Conservation (phyloP, 306 rosid genomes). For the Alnus rubra region DNA sequence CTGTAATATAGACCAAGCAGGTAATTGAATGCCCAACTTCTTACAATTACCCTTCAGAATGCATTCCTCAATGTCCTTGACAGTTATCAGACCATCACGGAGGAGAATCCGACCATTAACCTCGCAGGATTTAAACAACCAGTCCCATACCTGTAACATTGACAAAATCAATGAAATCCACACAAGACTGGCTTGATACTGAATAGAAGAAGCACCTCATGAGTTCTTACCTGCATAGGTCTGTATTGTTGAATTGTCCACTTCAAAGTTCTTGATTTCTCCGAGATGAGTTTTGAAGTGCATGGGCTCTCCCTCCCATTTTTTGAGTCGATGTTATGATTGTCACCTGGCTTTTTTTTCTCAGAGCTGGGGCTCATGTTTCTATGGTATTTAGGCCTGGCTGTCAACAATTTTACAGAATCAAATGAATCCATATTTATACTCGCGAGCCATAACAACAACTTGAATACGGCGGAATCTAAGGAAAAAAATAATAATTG, state of each 20-base stretch:
- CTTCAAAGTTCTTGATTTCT: constrained; percentile 54
- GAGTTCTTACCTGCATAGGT: constrained; percentile 53
- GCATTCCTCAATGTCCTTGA: constrained; percentile 64
- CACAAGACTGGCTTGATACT: not conserved
- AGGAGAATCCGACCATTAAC: constrained; percentile 64
- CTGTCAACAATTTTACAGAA: constrained; percentile 43
- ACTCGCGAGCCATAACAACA: too few relatives aligned
- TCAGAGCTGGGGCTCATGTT: constrained; percentile 29
- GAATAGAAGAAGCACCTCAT: not conserved
- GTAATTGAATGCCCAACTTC: constrained; percentile 58
- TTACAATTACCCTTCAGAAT: constrained; percentile 57
- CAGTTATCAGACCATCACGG: constrained; percentile 50
- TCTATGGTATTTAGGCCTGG: constrained; percentile 68
- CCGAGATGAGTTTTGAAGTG: constrained; percentile 39
- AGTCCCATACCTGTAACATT: constrained; percentile 68
- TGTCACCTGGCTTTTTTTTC: constrained; percentile 21
- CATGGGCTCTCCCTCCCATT: constrained; percentile 33
- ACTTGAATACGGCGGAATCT: too few relatives aligned
- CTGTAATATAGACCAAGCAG: constrained; percentile 77
- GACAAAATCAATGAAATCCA: not conserved
- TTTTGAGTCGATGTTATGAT: constrained; percentile 17
- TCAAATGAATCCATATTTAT: too few relatives aligned
- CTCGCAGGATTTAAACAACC: constrained; percentile 77
- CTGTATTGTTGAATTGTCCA: constrained; percentile 56
- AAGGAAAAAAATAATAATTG: too few relatives aligned